These are phyloP conservation scores for Ailanthus altissimus DNA, from an alignment of 345 rosid species.

Conservation along the genomic window DNA sequence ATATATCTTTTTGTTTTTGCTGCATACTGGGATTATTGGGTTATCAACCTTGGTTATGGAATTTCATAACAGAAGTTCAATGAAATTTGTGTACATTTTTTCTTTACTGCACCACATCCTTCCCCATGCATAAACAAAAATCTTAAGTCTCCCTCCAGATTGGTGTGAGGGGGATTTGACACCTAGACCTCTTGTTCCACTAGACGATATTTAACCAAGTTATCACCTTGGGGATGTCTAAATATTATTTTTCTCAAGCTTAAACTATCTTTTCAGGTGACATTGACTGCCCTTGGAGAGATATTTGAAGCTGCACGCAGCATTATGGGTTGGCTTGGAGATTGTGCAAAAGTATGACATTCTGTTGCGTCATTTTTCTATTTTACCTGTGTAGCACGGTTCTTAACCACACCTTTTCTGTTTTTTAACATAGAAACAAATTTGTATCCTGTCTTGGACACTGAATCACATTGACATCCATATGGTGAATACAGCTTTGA, in stretches of 20 bases:
- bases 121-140: not conserved
- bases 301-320: slow-evolving; percentile 93
- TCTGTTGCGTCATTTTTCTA: not conserved
- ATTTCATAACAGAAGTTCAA: not conserved
- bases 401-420: not conserved
- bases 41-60: not conserved
- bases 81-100: not conserved
- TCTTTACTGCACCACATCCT: not conserved
- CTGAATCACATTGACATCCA: not conserved
- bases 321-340: slow-evolving; percentile 96
- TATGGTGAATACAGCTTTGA: slow-evolving; percentile 6
- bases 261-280: slow-evolving; percentile 53
- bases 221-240: slow-evolving; percentile 7
- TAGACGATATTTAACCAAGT: not conserved
- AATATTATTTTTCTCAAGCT: slow-evolving; percentile 19
- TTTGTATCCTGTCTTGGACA: not conserved
- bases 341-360: slow-evolving; percentile 79
- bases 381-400: too few relatives aligned
- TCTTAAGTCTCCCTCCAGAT: not conserved
- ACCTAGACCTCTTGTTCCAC: not conserved
- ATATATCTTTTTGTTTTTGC: not conserved
- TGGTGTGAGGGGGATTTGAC: not conserved
- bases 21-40: not conserved
- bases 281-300: slow-evolving; percentile 85
- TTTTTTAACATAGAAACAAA: not conserved